phyloP scores from a whole-genome alignment of 2,329 filamentous ascomycete genomes.

The Calonectria honghensis region DNA sequence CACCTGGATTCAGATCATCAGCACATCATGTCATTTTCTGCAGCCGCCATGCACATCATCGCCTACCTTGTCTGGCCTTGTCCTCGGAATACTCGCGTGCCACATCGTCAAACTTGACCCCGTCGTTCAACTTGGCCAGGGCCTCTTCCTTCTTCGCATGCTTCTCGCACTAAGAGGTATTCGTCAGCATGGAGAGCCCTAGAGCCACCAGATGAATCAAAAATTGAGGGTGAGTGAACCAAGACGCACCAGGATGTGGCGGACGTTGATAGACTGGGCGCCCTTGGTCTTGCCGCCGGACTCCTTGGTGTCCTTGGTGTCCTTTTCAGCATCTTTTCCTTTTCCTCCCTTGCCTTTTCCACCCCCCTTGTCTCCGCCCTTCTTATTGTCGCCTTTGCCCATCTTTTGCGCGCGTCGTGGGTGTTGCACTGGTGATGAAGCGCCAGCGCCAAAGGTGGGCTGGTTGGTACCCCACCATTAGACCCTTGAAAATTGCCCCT shows the following conservation, averaged over 20 bases:
- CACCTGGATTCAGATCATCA: constrained; percentile 68
- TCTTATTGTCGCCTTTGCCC: constrained; percentile 64
- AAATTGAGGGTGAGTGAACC: not conserved
- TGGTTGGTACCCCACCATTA: constrained; percentile 36
- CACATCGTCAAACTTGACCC: constrained; percentile 84
- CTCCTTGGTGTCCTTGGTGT: constrained; percentile 47
- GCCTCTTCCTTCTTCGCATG: constrained; percentile 87
- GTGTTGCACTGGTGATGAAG: constrained; percentile 27
- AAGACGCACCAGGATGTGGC: constrained; percentile 77
- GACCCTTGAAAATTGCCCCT: constrained; percentile 36
- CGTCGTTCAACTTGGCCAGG: constrained; percentile 78
- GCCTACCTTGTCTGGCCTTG: constrained; percentile 79
- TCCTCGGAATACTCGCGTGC: constrained; percentile 84
- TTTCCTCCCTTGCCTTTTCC: constrained; percentile 51
- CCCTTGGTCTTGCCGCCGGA: constrained; percentile 67
- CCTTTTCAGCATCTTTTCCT: constrained; percentile 53
- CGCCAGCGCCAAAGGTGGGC: constrained; percentile 23
- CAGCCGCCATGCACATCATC: not conserved
- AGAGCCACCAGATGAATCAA: not conserved
- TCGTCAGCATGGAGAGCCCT: constrained; percentile 36
- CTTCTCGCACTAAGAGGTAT: constrained; percentile 77
- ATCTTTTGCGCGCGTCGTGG: constrained; percentile 50
- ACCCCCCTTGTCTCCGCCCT: constrained; percentile 62
- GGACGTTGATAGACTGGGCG: constrained; percentile 82
- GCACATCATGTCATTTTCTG: constrained; percentile 8